These are phyloP conservation scores for Hypericum perforatum DNA, from an alignment of 345 rosid species.

Conservation along the genomic window DNA sequence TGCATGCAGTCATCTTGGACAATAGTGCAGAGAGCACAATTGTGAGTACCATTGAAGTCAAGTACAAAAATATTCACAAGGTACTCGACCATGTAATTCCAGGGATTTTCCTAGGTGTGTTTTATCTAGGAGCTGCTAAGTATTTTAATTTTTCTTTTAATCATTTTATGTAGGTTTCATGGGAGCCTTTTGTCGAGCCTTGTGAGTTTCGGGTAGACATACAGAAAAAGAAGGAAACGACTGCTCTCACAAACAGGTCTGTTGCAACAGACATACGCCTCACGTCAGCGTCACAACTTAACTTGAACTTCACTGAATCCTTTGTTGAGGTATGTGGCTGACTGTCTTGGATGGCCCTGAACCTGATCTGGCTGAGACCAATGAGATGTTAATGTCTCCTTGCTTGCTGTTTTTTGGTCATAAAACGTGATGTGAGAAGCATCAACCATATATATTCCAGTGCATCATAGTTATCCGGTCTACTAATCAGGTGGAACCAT, in stretches of 20 bases:
- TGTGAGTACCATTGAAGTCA: slow-evolving; percentile 58
- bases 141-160: slow-evolving; percentile 11
- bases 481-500: too few species aligned
- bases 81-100: slow-evolving; percentile 21
- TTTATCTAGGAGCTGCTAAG: slow-evolving; percentile 2
- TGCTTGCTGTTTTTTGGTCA: too few species aligned
- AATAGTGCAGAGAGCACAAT: slow-evolving; percentile 37
- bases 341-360: not conserved
- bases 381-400: too few species aligned
- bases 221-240: slow-evolving; percentile 39
- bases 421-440: too few species aligned
- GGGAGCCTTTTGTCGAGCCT: slow-evolving; percentile 93
- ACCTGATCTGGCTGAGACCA: too few species aligned
- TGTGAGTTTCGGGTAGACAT: slow-evolving; percentile 60
- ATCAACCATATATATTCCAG: too few species aligned
- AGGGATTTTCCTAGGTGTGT: not conserved
- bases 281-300: slow-evolving; percentile 53
- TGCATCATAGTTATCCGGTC: too few species aligned
- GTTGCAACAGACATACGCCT: slow-evolving; percentile 50
- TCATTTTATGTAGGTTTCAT: slow-evolving; percentile 44
- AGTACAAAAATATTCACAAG: slow-evolving; percentile 82
- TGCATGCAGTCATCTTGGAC: slow-evolving; percentile 36
- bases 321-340: slow-evolving; percentile 55
- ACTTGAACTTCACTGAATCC: slow-evolving; percentile 70
- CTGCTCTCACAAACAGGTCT: slow-evolving; percentile 41